Base-by-base conservation (phyloP, 2,329 filamentous ascomycete species). In the Ophiostoma perfectum region DNA sequence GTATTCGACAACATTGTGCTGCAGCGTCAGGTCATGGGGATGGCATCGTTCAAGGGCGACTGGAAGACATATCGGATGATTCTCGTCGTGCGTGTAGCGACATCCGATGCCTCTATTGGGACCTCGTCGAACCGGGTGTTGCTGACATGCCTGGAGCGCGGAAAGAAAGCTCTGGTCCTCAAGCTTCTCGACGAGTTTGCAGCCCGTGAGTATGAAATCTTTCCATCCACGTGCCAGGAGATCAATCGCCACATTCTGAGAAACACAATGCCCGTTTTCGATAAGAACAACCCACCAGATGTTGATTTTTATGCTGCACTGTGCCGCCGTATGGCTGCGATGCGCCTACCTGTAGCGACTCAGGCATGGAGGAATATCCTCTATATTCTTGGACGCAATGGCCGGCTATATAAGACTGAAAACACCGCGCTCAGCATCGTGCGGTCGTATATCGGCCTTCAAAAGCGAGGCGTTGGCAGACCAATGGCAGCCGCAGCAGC, bases 1-100 rank as follows among this genome's bases (percentile, higher is more conserved):
- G 81, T 86, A 38, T 86, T 85, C 63, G 82, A 85, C 14, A 79
- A 86, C 69, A 64, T 75, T 1, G 73, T 77, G 9, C 77, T 78
- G 63, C 79, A 82, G 67, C 76, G 77, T 9, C 74, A 75, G 63
- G 76, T 85, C 27, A 71, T 80, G 11, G 72, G 75, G 4, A 73
- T 75, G 12, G 75, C 76, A 18, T 71, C 79, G 27, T 73, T 74
- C 11, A 74, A 77, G 12, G 78, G 77, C 12, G 78, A 84, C 68
- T 78, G 78, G 78, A 75, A 74, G 36, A 79, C 76, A 62, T 78
- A 80, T 69, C 78, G 78, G 16, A 73, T 85, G 0, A 72, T 86
- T n/a, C 71, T 82, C 36, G 78, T 78, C 14, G 76, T 84, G 3
- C 80, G 79, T n/a, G 70, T 79, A 8, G 75, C 77, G 18, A 73